Percentiles rank a stretch among this genome's conserved stretches.
Conservation (phyloP, 2,329 filamentous ascomycete genomes). For the Neoscytalidium dimidiatum region DNA sequence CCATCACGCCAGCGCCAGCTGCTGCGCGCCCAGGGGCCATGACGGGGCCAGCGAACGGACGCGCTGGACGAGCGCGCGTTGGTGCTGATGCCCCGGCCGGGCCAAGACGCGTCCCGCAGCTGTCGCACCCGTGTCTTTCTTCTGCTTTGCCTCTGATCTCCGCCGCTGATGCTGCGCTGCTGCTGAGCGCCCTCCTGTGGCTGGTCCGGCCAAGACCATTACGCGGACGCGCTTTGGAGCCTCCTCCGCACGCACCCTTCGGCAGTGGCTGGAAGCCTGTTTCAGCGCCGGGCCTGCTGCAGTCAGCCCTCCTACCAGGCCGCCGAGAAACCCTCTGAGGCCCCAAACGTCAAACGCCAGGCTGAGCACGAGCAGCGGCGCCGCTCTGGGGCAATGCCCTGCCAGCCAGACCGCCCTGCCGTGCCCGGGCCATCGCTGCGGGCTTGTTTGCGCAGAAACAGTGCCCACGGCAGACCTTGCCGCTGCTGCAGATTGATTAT, state of each 20-base stretch:
- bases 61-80: too few species aligned
- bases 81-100: neutral
- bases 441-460: neutral
- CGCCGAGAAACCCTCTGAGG: neutral
- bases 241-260: neutral
- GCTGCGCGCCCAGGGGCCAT: neutral
- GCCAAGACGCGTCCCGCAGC: neutral
- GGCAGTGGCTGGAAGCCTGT: slow-evolving; percentile 14
- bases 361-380: neutral
- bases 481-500: slow-evolving; percentile 16
- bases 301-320: neutral
- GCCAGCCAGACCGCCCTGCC: neutral
- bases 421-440: neutral
- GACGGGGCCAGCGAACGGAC: neutral
- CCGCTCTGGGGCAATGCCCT: neutral
- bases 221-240: neutral
- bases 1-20: slow-evolving; percentile 4
- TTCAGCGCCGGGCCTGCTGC: neutral
- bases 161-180: neutral
- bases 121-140: slow-evolving; percentile 3
- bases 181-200: neutral
- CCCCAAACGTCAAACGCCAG: neutral
- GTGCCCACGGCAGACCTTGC: neutral
- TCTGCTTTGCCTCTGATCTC: neutral
- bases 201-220: neutral